Evolutionary conservation across 1,284 basidiomycete species (phyloP).

Genomic region (Anthracocystis setariae): DNA sequence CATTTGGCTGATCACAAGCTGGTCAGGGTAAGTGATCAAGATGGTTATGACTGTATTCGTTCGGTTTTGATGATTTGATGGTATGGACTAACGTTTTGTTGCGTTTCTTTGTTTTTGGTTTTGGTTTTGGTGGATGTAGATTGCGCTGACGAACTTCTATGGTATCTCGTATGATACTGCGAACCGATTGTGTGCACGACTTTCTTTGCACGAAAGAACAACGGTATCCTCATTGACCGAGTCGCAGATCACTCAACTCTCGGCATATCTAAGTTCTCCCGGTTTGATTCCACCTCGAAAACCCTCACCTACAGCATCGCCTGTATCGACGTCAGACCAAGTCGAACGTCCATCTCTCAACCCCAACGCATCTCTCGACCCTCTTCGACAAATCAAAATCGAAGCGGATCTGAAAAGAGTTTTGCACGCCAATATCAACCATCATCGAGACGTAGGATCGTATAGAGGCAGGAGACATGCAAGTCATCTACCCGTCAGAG

Average conservation of each 20-base stretch:
- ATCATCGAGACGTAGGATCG: constrained; percentile 87
- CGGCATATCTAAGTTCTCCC: constrained; percentile 88
- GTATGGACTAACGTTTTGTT: not conserved
- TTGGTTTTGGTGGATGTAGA: constrained; percentile 70
- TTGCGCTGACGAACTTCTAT: constrained; percentile 84
- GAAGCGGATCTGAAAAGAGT: constrained; percentile 83
- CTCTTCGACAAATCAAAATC: constrained; percentile 78
- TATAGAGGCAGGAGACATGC: constrained; percentile 87
- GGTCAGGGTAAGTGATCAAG: constrained; percentile 59
- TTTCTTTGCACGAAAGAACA: constrained; percentile 81
- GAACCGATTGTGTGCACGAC: constrained; percentile 82
- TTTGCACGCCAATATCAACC: constrained; percentile 85
- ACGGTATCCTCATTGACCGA: constrained; percentile 80
- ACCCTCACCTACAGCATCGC: constrained; percentile 63
- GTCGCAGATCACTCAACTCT: constrained; percentile 81
- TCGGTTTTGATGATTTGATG: not conserved
- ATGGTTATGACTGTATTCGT: not conserved
- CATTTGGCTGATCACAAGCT: constrained; percentile 67
- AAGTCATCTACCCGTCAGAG: constrained; percentile 86
- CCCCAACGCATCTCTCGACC: constrained; percentile 57
- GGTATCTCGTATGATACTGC: constrained; percentile 81
- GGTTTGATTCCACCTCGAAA: constrained; percentile 73
- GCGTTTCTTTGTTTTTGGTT: not conserved
- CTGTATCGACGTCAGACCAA: not conserved
- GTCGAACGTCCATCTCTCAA: constrained; percentile 49